Base-by-base conservation (phyloP, 495 filamentous ascomycete genomes). In the Paragyromitra xinjiangensis region DNA sequence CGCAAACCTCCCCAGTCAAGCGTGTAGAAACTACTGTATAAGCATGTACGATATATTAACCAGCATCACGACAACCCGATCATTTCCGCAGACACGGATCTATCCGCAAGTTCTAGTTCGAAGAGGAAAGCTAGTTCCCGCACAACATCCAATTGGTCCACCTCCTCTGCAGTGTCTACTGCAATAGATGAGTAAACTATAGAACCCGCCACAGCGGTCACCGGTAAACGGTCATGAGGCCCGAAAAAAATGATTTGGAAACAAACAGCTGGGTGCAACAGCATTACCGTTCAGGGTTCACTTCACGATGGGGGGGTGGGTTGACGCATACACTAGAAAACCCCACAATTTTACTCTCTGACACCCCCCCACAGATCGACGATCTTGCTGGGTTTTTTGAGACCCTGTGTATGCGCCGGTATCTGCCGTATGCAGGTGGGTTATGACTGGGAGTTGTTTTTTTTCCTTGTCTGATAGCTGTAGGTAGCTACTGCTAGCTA, bases 31-130 rank as follows among this genome's bases (percentile, higher is more conserved):
- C 11, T 12, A 48, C 44, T 48, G 11, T 48, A 48, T n/a, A 5
- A 19, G 14, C n/a, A 61, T n/a, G 56, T 37, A 61, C 29, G 14
- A 39, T 39, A 59, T 37, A 59, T 59, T 59, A 8, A 34, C 56
- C 29, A 39, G 2, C 56, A 34, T 61, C 12, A 61, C 14, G 12
- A 59, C 34, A 12, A 16, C 56, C 2, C 29, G 56, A 37, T 59
- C 55, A 37, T n/a, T 59, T 59, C 55, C 55, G 16, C 55, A 29
- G 7, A 1, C 56, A 5, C 56, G 56, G 56, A 39, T 61, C 56
- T 37, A 61, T 37, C 29, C 56, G 50, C 50, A 29, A 12, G 4
- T 6, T 44, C 29, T 34, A 34, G 29, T 44, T 44, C 42, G 48
- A n/a, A n/a, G 16, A 1, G n/a, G 48, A n/a, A 51, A 34, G 3